A percentile compares a stretch with the other conserved stretches of the same genome.
Conservation (phyloP, 331 rosid genomes). For the Ulmus americana region DNA sequence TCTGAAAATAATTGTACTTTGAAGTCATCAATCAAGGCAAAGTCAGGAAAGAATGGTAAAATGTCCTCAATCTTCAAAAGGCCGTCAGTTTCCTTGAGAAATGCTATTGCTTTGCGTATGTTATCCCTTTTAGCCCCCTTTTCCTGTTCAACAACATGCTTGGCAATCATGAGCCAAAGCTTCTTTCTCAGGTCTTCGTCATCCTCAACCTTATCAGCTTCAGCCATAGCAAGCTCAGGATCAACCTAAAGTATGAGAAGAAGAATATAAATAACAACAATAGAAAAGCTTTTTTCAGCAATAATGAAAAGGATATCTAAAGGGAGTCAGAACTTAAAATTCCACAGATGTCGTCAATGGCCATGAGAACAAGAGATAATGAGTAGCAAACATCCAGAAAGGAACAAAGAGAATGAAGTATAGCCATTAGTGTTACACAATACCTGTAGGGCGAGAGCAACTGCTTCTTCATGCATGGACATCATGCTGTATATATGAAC, state of each 20-base stretch:
- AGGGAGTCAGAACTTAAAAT: too few relatives aligned
- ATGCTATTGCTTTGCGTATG: constrained; percentile 93
- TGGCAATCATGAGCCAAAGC: constrained; percentile 98
- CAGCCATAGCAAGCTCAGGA: constrained; percentile 99
- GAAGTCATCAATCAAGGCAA: constrained; percentile 93
- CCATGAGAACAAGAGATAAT: too few relatives aligned
- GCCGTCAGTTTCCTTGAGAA: constrained; percentile 98
- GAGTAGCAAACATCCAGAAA: too few relatives aligned
- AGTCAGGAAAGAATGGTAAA: constrained; percentile 93
- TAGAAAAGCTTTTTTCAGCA: not conserved
- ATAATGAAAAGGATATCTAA: not conserved
- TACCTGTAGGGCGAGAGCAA: constrained; percentile 97
- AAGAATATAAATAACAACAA: constrained; percentile 11
- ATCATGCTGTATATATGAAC: constrained; percentile 98
- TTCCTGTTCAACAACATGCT: constrained; percentile 91
- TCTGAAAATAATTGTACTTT: constrained; percentile 41
- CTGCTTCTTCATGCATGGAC: constrained; percentile 99
- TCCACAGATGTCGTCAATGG: too few relatives aligned
- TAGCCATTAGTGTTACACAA: constrained; percentile 17
- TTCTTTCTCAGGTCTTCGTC: constrained; percentile 97
- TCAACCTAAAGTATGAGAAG: constrained; percentile 61
- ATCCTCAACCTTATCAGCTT: constrained; percentile 97
- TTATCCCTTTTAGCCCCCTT: constrained; percentile 96
- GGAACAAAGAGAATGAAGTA: not conserved
- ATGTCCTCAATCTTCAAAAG: constrained; percentile 93